A percentile compares a stretch with the other conserved stretches of the same genome.
Evolutionary conservation across 2,329 filamentous ascomycete species (phyloP).

Genomic region (Drechslerella stenobrocha): DNA sequence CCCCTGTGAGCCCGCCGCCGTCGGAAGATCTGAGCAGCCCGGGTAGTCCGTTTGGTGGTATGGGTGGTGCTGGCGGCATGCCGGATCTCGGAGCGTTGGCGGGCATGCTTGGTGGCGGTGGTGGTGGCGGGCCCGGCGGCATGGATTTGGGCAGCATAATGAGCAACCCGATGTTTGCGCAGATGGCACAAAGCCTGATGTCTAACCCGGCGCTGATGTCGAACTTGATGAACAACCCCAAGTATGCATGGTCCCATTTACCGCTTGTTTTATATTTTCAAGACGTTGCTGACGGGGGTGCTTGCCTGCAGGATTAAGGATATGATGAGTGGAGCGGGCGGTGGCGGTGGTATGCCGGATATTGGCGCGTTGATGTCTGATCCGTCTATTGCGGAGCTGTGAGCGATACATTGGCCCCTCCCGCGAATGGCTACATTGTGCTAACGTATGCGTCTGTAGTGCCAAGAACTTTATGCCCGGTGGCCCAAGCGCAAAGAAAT

Average conservation of each 20-base stretch:
- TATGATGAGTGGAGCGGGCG: constrained; percentile 71
- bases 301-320: constrained; percentile 64
- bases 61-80: constrained; percentile 62
- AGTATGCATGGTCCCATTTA: constrained; percentile 20
- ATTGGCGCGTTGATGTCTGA: constrained; percentile 85
- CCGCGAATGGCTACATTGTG: constrained; percentile 7
- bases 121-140: constrained; percentile 67
- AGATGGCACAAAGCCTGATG: constrained; percentile 97
- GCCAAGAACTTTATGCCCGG: constrained; percentile 67
- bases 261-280: not conserved
- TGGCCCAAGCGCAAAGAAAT: constrained; percentile 48
- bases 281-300: constrained; percentile 6
- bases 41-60: constrained; percentile 53
- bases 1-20: constrained; percentile 60
- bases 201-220: constrained; percentile 89
- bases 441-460: constrained; percentile 56
- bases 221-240: constrained; percentile 92
- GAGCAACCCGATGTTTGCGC: constrained; percentile 97
- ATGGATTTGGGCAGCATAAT: constrained; percentile 89
- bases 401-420: constrained; percentile 58
- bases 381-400: constrained; percentile 90
- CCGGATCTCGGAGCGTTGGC: constrained; percentile 72
- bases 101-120: constrained; percentile 70
- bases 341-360: constrained; percentile 89
- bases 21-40: constrained; percentile 61